Base-by-base conservation (phyloP, 345 rosid species). In the Triadica sebifera region DNA sequence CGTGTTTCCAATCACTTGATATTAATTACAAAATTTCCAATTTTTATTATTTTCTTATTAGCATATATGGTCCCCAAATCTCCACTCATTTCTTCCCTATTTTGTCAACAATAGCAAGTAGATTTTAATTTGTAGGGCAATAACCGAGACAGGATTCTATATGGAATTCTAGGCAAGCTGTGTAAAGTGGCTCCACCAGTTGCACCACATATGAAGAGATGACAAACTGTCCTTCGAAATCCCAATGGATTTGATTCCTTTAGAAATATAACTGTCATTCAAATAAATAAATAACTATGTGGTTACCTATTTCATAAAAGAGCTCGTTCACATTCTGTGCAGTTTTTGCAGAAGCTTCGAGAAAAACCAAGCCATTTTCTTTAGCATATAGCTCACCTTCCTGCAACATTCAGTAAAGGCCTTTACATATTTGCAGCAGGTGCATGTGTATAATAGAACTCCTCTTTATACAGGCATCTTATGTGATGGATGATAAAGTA, bases 321-420 rank as follows among this genome's bases (percentile, higher is more conserved):
- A 89, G 93, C 77, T 89, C 91, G 15, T 86, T 89, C 75, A 89
- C 93, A 81, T 89, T 89, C 65, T 87, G 89, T 64, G 91, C 90
- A 58, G 86, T 76, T 79, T 89, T 89, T 49, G 93, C 93, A 34
- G 93, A 89, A 59, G 93, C 84, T 83, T 89, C 93, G 52, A 89
- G 78, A 78, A 89, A 89, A n/a, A 76, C 77, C 81, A 89, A 68
- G 12, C 93, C 88, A 77, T 86, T 86, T 78, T 89, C 90, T 65
- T 78, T 82, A 20, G 93, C 93, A 82, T 86, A 89, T 66, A 72
- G 86, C 71, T 87, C 90, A 41, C 84, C 90, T 52, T 89, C 93
- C 93, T 89, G 87, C 77, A 82, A 69, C 37, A 75, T 41, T 49
- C 37, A 64, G 55, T 64, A 56, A 58, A 49, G 60, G 8, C 5